Evolutionary conservation across 1,284 basidiomycete species (phyloP), one percentile per base, ranked within the genome.

Genomic region (Ceratobasidium sp.): DNA sequence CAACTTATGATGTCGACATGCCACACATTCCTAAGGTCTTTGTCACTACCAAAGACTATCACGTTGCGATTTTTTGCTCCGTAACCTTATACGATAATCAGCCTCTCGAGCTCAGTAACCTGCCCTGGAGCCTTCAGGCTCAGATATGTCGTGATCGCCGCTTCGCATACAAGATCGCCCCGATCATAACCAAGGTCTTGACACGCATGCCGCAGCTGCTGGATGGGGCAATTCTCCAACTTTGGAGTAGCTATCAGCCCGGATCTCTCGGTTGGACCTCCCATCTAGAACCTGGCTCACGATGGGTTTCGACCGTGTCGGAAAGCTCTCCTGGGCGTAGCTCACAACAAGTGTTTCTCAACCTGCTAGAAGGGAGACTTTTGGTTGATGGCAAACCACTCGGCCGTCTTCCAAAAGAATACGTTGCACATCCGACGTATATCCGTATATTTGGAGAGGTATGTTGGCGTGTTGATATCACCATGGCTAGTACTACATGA

Each of bases 311-410:
- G 13, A 76, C 65, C 51, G 31, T 5, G 15, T 75, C 61, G 26
- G 39, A 13, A 28, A 33, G 11, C 1, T 33, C 8, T 37, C 17
- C 51, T 28, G n/a, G 20, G 17, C 31, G 23, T 28, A 49, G 33
- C 45, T 76, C 75, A 23, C 78, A 73, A 74, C 10, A 11, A 4
- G 75, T 78, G 5, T 75, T 78, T 33, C 20, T 78, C 23, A 77
- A 78, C 54, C 6, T 78, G n/a, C 26, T 79, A 1, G 54, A 53
- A 3, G 77, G 77, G 2, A 58, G 35, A 47, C 51, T 79, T 1
- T 71, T 79, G 11, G 63, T 79, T 42, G 54, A 78, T 47, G 77
- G 78, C 4, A 69, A 77, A 26, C 78, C 77, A 17, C 61, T 77
- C 3, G 76, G 77, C 1, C 78, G 76, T 15, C 53, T 79, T 10